Percentiles rank a stretch among this genome's conserved stretches.
phyloP scores from a whole-genome alignment of 2,329 filamentous ascomycete species.

The Penicillium sp. region DNA sequence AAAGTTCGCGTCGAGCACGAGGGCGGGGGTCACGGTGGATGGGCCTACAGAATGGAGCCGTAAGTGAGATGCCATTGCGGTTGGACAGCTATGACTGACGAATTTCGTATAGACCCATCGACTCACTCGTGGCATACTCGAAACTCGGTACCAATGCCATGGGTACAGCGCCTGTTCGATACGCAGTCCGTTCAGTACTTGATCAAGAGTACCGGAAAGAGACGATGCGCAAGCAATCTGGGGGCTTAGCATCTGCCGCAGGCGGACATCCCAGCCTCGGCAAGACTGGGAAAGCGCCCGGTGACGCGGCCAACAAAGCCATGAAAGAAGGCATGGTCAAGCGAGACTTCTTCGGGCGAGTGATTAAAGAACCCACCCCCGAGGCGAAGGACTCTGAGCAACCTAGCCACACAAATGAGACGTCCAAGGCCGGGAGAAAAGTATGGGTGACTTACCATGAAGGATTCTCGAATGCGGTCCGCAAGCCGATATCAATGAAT shows the following conservation, averaged over 20 bases:
- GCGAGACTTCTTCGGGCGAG: conserved; percentile 78
- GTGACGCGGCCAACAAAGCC: conserved; percentile 16
- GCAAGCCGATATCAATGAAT: conserved; percentile 74
- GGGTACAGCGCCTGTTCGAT: conserved; percentile 69
- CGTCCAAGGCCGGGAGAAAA: conserved; percentile 47
- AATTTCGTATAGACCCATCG: conserved; percentile 53
- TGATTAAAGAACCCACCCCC: conserved; percentile 50
- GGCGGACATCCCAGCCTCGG: conserved; percentile 14
- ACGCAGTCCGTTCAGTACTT: conserved; percentile 85
- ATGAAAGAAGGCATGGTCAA: conserved; percentile 48
- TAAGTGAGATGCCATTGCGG: conserved; percentile 48
- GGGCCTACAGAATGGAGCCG: conserved; percentile 93
- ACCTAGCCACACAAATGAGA: conserved; percentile 29
- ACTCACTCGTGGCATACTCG: conserved; percentile 64
- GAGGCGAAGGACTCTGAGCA: conserved; percentile 34
- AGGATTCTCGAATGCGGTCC: conserved; percentile 84
- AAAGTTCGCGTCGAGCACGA: conserved; percentile 71
- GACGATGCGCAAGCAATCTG: conserved; percentile 59
- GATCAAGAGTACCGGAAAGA: conserved; percentile 83
- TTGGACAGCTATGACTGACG: conserved; percentile 6
- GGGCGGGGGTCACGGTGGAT: conserved; percentile 56
- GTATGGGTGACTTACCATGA: conserved; percentile 89
- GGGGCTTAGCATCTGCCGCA: conserved; percentile 42
- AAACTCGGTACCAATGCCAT: conserved; percentile 44
- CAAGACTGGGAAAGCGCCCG: conserved; percentile 33